phyloP scores from a whole-genome alignment of 345 rosid genomes.

The Conringia planisiliqua region DNA sequence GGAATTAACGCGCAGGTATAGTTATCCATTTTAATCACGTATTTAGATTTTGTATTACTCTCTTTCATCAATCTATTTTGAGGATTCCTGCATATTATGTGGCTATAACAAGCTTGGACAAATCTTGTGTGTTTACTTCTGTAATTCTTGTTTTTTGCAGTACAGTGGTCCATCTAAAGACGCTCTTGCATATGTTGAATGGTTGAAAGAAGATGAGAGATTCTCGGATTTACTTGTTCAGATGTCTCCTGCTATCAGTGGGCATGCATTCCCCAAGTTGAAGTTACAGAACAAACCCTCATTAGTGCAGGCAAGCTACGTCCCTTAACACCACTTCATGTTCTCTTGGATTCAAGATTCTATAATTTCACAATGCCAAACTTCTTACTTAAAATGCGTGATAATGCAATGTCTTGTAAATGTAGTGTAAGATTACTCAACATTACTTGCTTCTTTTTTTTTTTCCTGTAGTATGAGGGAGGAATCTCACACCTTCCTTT shows the following conservation, averaged over 20 bases:
- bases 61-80: not conserved
- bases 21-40: not conserved
- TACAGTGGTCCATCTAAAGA: constrained; percentile 85
- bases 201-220: constrained; percentile 65
- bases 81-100: not conserved
- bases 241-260: constrained; percentile 68
- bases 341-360: not conserved
- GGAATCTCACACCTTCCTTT: constrained; percentile 81
- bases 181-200: constrained; percentile 72
- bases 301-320: constrained; percentile 72
- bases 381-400: not conserved
- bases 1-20: constrained; percentile 97
- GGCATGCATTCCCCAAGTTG: constrained; percentile 86
- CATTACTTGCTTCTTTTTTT: not conserved
- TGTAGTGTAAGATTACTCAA: not conserved
- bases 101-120: not conserved
- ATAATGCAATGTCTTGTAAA: not conserved
- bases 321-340: not conserved
- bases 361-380: not conserved
- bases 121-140: constrained; percentile 4
- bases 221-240: constrained; percentile 78
- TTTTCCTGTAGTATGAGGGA: constrained; percentile 63
- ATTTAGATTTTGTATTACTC: not conserved
- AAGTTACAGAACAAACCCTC: constrained; percentile 86
- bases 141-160: constrained; percentile 45